Evolutionary conservation across 345 rosid genomes (phyloP).

Genomic region (Excoecaria agallocha): DNA sequence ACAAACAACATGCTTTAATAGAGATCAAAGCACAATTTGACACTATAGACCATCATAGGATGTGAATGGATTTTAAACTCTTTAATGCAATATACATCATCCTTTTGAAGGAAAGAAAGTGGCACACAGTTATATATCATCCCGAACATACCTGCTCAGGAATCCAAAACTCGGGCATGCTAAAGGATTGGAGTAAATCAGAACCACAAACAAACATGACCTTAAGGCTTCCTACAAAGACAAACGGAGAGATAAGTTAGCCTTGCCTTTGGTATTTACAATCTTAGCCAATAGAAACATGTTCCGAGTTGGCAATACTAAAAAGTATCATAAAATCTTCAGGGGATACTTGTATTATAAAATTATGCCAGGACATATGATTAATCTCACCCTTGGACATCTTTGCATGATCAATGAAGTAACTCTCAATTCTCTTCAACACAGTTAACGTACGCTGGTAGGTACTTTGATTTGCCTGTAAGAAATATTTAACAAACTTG

Average conservation of each 20-base stretch:
- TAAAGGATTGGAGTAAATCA: constrained; percentile 77
- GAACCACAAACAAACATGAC: constrained; percentile 93
- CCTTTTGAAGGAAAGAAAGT: background rate
- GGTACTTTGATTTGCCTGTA: constrained; percentile 67
- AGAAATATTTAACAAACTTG: constrained; percentile 15
- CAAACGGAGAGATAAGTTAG: constrained; percentile 5
- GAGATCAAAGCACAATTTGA: background rate
- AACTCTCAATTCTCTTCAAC: constrained; percentile 59
- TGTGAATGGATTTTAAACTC: background rate
- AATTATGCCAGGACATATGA: too few relatives aligned
- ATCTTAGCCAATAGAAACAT: too few relatives aligned
- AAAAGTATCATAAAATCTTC: too few relatives aligned
- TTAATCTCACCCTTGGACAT: constrained; percentile 53
- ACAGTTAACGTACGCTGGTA: constrained; percentile 63
- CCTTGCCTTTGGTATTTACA: too few relatives aligned
- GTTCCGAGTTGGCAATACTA: too few relatives aligned
- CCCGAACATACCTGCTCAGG: constrained; percentile 81
- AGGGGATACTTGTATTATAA: too few relatives aligned
- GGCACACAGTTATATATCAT: too few relatives aligned
- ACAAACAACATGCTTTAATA: background rate
- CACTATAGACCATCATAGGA: background rate
- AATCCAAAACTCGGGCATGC: constrained; percentile 78
- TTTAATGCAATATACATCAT: background rate
- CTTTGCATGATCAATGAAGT: constrained; percentile 25
- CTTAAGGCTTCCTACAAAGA: constrained; percentile 53